Evolutionary conservation across 352 stramenopile genomes (phyloP), one percentile per base, ranked within the genome.

Genomic region (Aphanomyces cochlioides): DNA sequence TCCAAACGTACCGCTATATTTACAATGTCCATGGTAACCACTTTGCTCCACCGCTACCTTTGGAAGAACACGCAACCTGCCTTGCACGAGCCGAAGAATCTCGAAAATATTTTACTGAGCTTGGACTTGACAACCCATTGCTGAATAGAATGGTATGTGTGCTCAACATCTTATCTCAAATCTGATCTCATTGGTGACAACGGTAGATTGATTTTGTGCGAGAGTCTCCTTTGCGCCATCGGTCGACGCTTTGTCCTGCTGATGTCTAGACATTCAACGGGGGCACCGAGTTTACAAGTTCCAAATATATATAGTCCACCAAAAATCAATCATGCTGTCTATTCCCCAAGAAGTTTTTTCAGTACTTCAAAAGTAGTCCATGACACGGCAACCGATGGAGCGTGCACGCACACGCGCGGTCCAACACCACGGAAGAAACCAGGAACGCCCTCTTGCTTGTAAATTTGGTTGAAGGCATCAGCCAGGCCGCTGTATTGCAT

Each of bases 341-440:
- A 61, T 19, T 61, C 54, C 6, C 54, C 83, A 39, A 94, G 75
- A 34, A 83, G 89, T 77, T 94, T 94, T 78, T 94, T 94, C 79
- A 94, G 88, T 80, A 94, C 86, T 92, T 99, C 97, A 84, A 99
- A 99, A 40, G 96, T 98, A 56, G 97, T 99, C 97, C 98, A 99
- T 47, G 92, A 98, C 68, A 99, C 98, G 6, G 97, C 98, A 47
- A 99, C 97, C 39, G 93, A 97, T 28, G 97, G 97, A 40, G 97
- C 95, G 69, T 99, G 95, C 19, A 98, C 91, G 67, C 98, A 80
- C 66, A 99, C 73, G 39, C 97, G 86, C 17, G 97, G 95, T 37
- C 91, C 82, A 21, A 98, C 82, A 21, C 98, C 98, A 19, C 96
- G 87, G 78, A 98, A 99, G 73, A 99, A 98, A 58, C 95, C 97